phyloP scores from a whole-genome alignment of 2,329 filamentous ascomycete genomes.

The Colletotrichum gigasporum region DNA sequence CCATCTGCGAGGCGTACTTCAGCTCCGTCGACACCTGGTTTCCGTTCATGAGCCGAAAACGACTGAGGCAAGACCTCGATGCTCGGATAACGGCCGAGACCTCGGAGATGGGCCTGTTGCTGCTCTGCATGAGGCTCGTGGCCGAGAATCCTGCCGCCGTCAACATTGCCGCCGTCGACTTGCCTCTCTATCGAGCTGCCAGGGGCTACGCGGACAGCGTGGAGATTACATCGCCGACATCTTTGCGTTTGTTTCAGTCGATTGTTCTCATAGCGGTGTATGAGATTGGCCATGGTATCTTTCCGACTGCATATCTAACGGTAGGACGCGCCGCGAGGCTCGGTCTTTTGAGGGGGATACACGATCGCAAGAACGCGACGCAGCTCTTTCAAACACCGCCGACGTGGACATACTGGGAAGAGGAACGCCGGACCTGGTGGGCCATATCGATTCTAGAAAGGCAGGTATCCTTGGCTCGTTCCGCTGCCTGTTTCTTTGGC shows the following conservation, averaged over 20 bases:
- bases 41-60: conserved; percentile 37
- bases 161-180: not conserved
- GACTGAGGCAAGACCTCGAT: not conserved
- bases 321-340: conserved; percentile 36
- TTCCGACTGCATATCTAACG: conserved; percentile 43
- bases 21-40: conserved; percentile 36
- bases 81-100: not conserved
- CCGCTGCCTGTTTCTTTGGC: not conserved
- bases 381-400: conserved; percentile 38
- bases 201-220: conserved; percentile 32
- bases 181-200: conserved; percentile 18
- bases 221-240: conserved; percentile 36
- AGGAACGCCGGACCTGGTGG: conserved; percentile 45
- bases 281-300: conserved; percentile 46
- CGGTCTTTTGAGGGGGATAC: conserved; percentile 32
- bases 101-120: conserved; percentile 30
- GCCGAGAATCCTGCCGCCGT: not conserved
- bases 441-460: conserved; percentile 43
- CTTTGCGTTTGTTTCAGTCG: conserved; percentile 38
- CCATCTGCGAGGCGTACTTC: conserved; percentile 32
- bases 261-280: conserved; percentile 41
- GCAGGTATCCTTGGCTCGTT: conserved; percentile 35
- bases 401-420: conserved; percentile 43
- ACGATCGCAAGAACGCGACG: conserved; percentile 37
- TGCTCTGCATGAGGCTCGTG: conserved; percentile 39